phyloP scores from a whole-genome alignment of 2,329 filamentous ascomycete genomes.

The Neonectria punicea region DNA sequence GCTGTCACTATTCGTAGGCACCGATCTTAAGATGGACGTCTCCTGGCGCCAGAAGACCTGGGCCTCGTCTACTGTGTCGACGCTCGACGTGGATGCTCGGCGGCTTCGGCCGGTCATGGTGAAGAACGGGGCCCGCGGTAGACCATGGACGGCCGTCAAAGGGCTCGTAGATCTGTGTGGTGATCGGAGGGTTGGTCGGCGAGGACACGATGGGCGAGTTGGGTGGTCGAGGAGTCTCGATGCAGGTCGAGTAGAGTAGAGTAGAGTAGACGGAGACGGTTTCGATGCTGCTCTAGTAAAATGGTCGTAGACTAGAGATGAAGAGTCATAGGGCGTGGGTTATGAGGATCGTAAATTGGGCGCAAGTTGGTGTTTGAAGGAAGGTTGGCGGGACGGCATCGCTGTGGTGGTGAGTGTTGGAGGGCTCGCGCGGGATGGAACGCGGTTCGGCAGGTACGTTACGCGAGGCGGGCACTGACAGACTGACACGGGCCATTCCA shows the following conservation, averaged over 20 bases:
- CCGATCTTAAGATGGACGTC: conserved; percentile 46
- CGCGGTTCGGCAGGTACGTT: neutral
- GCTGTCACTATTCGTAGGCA: conserved; percentile 44
- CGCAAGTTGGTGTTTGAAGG: neutral
- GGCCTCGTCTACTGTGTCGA: conserved; percentile 54
- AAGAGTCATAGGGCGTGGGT: neutral
- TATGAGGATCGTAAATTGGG: neutral
- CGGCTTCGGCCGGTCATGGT: conserved; percentile 56
- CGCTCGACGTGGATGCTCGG: conserved; percentile 57
- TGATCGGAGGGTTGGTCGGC: neutral
- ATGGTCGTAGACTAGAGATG: neutral
- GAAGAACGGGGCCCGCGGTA: conserved; percentile 24
- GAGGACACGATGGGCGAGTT: neutral
- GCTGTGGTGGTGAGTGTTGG: neutral
- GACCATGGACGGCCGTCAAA: conserved; percentile 27
- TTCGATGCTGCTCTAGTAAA: neutral
- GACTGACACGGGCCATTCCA: neutral
- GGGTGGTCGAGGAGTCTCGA: neutral
- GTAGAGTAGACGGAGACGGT: neutral
- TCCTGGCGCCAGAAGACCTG: conserved; percentile 50
- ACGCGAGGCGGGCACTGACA: neutral
- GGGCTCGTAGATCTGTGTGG: neutral
- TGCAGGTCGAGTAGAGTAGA: neutral
- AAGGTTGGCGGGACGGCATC: neutral
- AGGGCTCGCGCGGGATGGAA: neutral